Percentiles rank a stretch among this genome's conserved stretches.
phyloP scores from a whole-genome alignment of 2,329 filamentous ascomycete species.

The Fusarium equiseti region DNA sequence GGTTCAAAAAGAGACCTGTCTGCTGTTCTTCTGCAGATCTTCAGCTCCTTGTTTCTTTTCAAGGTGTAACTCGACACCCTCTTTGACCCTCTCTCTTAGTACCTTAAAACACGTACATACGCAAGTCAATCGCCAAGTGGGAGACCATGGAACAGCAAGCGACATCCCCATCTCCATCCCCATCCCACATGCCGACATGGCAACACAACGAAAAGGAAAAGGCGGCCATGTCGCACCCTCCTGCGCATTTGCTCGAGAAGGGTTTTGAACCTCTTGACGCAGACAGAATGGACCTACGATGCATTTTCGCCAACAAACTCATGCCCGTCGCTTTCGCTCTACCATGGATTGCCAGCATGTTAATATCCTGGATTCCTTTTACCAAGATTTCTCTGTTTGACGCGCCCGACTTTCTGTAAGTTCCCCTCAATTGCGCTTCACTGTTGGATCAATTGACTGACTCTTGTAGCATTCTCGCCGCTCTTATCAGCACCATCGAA shows the following conservation, averaged over 20 bases:
- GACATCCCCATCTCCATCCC: not conserved
- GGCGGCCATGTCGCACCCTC: not conserved
- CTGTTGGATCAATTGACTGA: not conserved
- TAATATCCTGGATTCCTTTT: conserved; percentile 37
- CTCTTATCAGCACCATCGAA: conserved; percentile 29
- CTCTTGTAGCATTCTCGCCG: conserved; percentile 17
- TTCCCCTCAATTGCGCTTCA: not conserved
- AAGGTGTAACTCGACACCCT: not conserved
- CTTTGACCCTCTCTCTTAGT: not conserved
- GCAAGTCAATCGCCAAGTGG: conserved; percentile 14
- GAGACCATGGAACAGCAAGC: conserved; percentile 18
- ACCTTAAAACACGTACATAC: not conserved
- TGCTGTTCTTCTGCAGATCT: conserved; percentile 1
- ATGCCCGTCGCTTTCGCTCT: conserved; percentile 30
- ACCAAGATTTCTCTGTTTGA: conserved; percentile 25
- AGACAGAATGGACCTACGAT: conserved; percentile 3
- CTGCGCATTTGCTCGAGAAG: not conserved
- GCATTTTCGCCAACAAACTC: conserved; percentile 10
- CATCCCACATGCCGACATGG: conserved; percentile 31
- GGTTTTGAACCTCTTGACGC: not conserved
- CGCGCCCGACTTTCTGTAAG: conserved; percentile 33
- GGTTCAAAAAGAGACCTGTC: conserved; percentile 20
- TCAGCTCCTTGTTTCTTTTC: not conserved
- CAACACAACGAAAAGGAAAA: conserved; percentile 14
- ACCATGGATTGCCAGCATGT: conserved; percentile 32